phyloP scores from a whole-genome alignment of 2,329 filamentous ascomycete species.

The Colletotrichum coccodes region DNA sequence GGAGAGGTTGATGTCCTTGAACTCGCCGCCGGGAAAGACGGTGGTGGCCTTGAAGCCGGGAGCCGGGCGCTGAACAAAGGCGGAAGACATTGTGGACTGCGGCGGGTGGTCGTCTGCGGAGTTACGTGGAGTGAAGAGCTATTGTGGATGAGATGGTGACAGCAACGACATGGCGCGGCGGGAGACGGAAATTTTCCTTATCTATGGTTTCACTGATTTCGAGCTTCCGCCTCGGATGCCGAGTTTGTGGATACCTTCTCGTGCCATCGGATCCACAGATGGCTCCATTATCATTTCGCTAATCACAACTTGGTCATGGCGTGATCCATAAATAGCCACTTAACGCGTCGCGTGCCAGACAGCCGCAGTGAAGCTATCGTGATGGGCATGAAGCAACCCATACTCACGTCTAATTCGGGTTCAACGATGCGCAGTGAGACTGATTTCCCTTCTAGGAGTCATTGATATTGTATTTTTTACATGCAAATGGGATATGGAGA shows the following conservation, averaged over 20 bases:
- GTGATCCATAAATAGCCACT: background rate
- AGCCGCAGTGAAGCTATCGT: background rate
- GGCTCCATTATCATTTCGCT: slow-evolving; percentile 9
- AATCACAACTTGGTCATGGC: slow-evolving; percentile 8
- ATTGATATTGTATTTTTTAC: too few relatives aligned
- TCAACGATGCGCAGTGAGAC: background rate
- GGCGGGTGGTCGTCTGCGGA: background rate
- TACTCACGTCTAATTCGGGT: background rate
- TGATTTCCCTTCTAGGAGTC: too few relatives aligned
- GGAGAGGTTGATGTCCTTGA: slow-evolving; percentile 56
- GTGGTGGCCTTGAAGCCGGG: slow-evolving; percentile 60
- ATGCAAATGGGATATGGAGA: too few relatives aligned
- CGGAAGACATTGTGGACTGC: slow-evolving; percentile 49
- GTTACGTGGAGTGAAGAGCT: background rate
- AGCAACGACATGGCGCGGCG: background rate
- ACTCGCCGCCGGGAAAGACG: slow-evolving; percentile 58
- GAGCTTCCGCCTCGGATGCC: background rate
- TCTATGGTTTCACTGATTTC: slow-evolving; percentile 3
- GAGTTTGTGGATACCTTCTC: slow-evolving; percentile 1
- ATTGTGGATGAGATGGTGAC: slow-evolving; percentile 4
- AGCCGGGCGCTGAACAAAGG: slow-evolving; percentile 59
- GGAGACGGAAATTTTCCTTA: slow-evolving; percentile 18
- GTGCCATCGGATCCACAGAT: slow-evolving; percentile 1
- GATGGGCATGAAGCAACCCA: background rate
- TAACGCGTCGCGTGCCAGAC: slow-evolving; percentile 7